Conservation (phyloP, 768 basidiomycete species). For the Lactifluus hygrophoroides region DNA sequence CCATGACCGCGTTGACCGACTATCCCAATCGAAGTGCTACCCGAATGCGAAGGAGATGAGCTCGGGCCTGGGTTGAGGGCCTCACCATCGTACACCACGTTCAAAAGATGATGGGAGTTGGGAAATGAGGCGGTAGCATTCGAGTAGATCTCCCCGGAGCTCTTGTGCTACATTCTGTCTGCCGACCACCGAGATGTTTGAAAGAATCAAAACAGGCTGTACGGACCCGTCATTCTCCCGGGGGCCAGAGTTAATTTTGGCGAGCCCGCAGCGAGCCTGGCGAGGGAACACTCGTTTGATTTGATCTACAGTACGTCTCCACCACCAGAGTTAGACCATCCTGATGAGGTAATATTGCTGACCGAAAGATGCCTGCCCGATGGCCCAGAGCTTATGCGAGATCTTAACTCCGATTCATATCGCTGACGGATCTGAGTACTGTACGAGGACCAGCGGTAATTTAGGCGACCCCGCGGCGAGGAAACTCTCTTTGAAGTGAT, state of each 20-base stretch:
- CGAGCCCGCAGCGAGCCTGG: slow-evolving; percentile 22
- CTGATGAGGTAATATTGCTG: slow-evolving; percentile 11
- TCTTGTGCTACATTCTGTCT: slow-evolving; percentile 16
- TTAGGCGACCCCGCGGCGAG: slow-evolving; percentile 23
- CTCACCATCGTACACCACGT: background rate
- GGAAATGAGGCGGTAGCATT: slow-evolving; percentile 28
- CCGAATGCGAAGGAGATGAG: background rate
- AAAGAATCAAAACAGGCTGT: slow-evolving; percentile 24
- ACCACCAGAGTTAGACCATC: slow-evolving; percentile 5
- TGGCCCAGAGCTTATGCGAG: slow-evolving; percentile 2
- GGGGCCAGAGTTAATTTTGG: slow-evolving; percentile 18
- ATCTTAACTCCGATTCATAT: too few species aligned
- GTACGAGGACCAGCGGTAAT: slow-evolving; percentile 8
- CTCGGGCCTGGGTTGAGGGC: background rate
- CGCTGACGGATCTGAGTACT: too few species aligned
- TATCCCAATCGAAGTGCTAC: background rate
- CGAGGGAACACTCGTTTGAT: slow-evolving; percentile 9
- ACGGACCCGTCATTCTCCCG: slow-evolving; percentile 20
- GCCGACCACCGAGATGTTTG: slow-evolving; percentile 18
- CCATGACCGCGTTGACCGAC: background rate
- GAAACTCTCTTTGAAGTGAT: slow-evolving; percentile 12
- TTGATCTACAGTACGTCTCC: slow-evolving; percentile 19
- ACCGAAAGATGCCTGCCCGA: slow-evolving; percentile 10
- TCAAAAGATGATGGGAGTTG: slow-evolving; percentile 24
- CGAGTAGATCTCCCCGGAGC: too few species aligned